These are phyloP conservation scores for Leptomonas pyrrhocoris DNA, from an alignment of 208 protist species.

Conservation along the genomic window DNA sequence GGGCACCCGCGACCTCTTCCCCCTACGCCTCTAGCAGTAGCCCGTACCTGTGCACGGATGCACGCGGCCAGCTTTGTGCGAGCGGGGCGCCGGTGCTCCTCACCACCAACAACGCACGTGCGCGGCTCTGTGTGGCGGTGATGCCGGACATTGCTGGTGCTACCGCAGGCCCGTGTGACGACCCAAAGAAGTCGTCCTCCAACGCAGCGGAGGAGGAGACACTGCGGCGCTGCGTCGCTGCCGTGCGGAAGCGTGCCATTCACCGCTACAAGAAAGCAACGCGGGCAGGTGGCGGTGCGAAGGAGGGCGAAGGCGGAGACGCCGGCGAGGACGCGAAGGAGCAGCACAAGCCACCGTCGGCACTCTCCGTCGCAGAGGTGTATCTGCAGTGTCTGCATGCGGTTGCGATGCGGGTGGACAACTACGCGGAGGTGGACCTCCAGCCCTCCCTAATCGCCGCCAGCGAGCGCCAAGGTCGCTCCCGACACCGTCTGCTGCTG, in stretches of 20 bases:
- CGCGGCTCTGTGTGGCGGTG: conserved; percentile 40
- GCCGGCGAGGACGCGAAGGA: background rate
- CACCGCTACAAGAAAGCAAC: conserved; percentile 23
- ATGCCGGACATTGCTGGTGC: background rate
- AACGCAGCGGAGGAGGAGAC: background rate
- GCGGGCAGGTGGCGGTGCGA: no score
- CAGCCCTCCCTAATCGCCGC: conserved; percentile 46
- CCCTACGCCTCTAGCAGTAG: conserved; percentile 8
- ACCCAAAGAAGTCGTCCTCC: background rate
- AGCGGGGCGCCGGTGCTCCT: conserved; percentile 28
- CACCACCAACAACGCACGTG: conserved; percentile 27
- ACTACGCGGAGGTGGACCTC: conserved; percentile 75
- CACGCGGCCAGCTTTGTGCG: conserved; percentile 16
- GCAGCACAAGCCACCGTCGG: background rate
- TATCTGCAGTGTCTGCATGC: conserved; percentile 29
- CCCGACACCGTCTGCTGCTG: conserved; percentile 41
- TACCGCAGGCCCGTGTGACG: background rate
- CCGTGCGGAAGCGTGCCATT: conserved; percentile 30
- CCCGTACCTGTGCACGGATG: conserved; percentile 15
- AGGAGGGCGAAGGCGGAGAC: background rate
- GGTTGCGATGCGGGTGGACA: conserved; percentile 56
- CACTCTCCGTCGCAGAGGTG: conserved; percentile 5
- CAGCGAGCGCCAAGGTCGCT: conserved; percentile 33
- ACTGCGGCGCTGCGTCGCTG: conserved; percentile 21
- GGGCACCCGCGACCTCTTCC: conserved; percentile 10